Conservation (phyloP, 2,329 filamentous ascomycete genomes). For the Penicillium sp. region DNA sequence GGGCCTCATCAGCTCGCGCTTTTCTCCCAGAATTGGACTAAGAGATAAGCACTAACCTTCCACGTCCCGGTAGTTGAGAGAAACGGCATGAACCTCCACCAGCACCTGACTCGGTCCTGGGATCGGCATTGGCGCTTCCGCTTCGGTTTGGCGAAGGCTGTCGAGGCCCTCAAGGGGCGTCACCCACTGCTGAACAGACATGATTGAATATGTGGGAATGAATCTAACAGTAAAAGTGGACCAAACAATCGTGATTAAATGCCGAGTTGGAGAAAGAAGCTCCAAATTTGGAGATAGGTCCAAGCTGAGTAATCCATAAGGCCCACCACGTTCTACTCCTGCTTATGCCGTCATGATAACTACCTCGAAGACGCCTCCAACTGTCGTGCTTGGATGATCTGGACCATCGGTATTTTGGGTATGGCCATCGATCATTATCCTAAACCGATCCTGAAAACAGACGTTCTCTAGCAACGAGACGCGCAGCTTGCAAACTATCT, state of each 20-base stretch:
- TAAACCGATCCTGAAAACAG: not conserved
- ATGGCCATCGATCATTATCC: not conserved
- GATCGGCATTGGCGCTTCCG: constrained; percentile 44
- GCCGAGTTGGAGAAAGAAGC: constrained; percentile 5
- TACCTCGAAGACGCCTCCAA: not conserved
- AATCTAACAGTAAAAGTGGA: not conserved
- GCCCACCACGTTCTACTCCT: not conserved
- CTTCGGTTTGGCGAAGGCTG: constrained; percentile 46
- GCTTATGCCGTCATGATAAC: not conserved
- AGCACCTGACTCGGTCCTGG: constrained; percentile 52
- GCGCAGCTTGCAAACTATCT: not conserved
- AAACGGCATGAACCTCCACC: constrained; percentile 50
- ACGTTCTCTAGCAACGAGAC: not conserved
- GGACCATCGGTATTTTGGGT: not conserved
- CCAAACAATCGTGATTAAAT: not conserved
- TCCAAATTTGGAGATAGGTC: not conserved
- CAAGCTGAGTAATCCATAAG: constrained; percentile 4
- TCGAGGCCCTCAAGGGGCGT: constrained; percentile 54
- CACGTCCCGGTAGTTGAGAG: constrained; percentile 52
- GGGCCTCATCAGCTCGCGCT: not conserved
- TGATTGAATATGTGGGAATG: not conserved
- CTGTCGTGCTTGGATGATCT: not conserved
- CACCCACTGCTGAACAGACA: constrained; percentile 47
- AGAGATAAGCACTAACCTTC: constrained; percentile 22
- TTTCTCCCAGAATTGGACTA: not conserved